Evolutionary conservation across 2,329 filamentous ascomycete genomes (phyloP), one percentile per base, ranked within the genome.

Genomic region (Boeremia lycopersici): DNA sequence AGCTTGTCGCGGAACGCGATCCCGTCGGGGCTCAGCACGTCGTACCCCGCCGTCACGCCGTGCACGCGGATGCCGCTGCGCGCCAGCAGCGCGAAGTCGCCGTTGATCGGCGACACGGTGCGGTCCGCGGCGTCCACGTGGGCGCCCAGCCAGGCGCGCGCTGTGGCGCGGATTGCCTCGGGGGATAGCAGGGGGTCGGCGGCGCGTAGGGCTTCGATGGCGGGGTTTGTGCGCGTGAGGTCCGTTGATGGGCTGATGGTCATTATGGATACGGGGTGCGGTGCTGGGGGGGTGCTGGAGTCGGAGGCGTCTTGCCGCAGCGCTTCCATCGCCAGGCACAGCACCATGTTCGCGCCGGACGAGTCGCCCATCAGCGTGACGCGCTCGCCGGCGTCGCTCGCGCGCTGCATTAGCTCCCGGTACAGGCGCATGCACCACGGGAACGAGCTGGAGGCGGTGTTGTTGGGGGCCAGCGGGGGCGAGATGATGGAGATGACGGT

Each of bases 351-450:
- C 0, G 78, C 83, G 0, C 84, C 84, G 0, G 82, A 80, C 0
- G 81, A 83, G 49, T 86, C 84, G 1, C 84, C 84, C 0, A 77
- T 79, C 1, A 85, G 72, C 1, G 81, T 76, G 0, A 85, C 73
- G 1, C 66, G 73, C 48, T 84, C 78, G 2, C 69, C 70, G 0
- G 68, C 70, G 0, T 67, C 0, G 80, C 75, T n/a, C 76, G 62
- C 1, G 60, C 40, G 11, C 8, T 17, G 40, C 57, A 85, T 60
- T 0, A 83, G 54, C 0, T 64, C 63, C 0, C 70, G 68, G 55
- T 84, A 82, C 10, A 82, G 73, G 31, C 63, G 74, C 41, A 79
- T 57, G 11, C 85, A 76, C 23, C 73, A 69, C 0, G 82, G 82
- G 28, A 86, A 77, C 0, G 82, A 68, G 0, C 72, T 71, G 0